A percentile compares a stretch with the other conserved stretches of the same genome.
phyloP scores from a whole-genome alignment of 495 filamentous ascomycete genomes.

The Annulohypoxylon maeteangense region DNA sequence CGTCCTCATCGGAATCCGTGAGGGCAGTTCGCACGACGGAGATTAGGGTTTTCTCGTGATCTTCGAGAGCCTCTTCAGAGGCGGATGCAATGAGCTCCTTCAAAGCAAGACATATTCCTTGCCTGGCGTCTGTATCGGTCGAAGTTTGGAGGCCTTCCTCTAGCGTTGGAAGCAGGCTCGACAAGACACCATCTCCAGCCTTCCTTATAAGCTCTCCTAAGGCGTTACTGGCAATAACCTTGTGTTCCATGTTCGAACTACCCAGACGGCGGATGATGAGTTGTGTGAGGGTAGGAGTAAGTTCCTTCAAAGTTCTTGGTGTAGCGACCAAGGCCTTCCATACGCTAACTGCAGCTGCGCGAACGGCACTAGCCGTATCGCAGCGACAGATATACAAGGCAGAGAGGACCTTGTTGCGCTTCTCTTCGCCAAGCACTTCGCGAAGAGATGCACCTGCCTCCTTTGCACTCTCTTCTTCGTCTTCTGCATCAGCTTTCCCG shows the following conservation, averaged over 20 bases:
- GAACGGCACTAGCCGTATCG: slow-evolving; percentile 93
- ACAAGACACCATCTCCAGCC: slow-evolving; percentile 90
- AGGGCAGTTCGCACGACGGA: slow-evolving; percentile 93
- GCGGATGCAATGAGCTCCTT: slow-evolving; percentile 94
- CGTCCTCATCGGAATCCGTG: slow-evolving; percentile 87
- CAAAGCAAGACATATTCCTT: slow-evolving; percentile 96
- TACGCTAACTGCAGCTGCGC: slow-evolving; percentile 87
- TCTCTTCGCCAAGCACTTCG: slow-evolving; percentile 94
- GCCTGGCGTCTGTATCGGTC: slow-evolving; percentile 90
- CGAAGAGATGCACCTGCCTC: slow-evolving; percentile 91
- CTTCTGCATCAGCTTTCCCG: slow-evolving; percentile 80
- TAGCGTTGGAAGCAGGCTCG: slow-evolving; percentile 87
- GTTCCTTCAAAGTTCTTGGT: slow-evolving; percentile 90
- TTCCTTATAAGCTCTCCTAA: slow-evolving; percentile 96
- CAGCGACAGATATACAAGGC: slow-evolving; percentile 96
- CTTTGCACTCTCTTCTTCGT: slow-evolving; percentile 74
- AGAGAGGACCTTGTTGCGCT: slow-evolving; percentile 92
- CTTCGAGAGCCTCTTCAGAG: slow-evolving; percentile 86
- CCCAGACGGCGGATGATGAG: slow-evolving; percentile 93
- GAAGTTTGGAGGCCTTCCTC: slow-evolving; percentile 91
- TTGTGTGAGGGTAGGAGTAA: slow-evolving; percentile 92
- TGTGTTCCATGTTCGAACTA: slow-evolving; percentile 97
- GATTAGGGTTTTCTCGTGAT: slow-evolving; percentile 94
- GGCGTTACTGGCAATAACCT: slow-evolving; percentile 96
- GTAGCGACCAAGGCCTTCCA: slow-evolving; percentile 98